phyloP scores from a whole-genome alignment of 2,329 filamentous ascomycete species.

The Lachnellula subtilissima region DNA sequence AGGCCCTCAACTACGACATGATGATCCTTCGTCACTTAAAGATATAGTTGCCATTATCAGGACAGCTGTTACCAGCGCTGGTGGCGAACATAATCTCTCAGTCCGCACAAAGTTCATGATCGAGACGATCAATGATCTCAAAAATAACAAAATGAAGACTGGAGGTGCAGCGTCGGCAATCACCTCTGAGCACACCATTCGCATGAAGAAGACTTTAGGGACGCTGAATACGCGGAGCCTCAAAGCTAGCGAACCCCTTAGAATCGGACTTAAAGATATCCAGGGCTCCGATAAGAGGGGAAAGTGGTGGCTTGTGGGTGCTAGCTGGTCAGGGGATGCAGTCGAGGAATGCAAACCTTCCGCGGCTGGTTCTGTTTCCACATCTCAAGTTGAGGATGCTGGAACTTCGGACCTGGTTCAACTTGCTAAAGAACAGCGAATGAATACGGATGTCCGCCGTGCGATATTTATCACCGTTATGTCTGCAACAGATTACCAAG shows the following conservation, averaged over 20 bases:
- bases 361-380: slow-evolving; percentile 4
- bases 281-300: slow-evolving; percentile 78
- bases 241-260: slow-evolving; percentile 74
- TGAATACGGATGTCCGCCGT: slow-evolving; percentile 34
- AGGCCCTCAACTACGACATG: slow-evolving; percentile 77
- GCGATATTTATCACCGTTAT: slow-evolving; percentile 93
- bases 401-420: slow-evolving; percentile 31
- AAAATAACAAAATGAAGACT: slow-evolving; percentile 86
- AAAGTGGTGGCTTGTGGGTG: slow-evolving; percentile 98
- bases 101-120: slow-evolving; percentile 97
- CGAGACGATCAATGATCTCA: slow-evolving; percentile 88
- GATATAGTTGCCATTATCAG: slow-evolving; percentile 81
- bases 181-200: slow-evolving; percentile 73
- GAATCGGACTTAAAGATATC: slow-evolving; percentile 77
- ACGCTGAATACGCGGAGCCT: slow-evolving; percentile 64
- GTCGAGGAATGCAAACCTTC: slow-evolving; percentile 26
- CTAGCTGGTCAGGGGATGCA: slow-evolving; percentile 66
- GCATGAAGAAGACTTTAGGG: slow-evolving; percentile 85
- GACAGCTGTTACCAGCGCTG: slow-evolving; percentile 61
- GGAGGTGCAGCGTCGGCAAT: slow-evolving; percentile 65
- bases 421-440: slow-evolving; percentile 33
- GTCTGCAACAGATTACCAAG: slow-evolving; percentile 76
- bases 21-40: slow-evolving; percentile 83
- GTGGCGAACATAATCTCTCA: slow-evolving; percentile 66
- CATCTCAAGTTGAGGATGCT: slow-evolving; percentile 30